Evolutionary conservation across 768 basidiomycete genomes (phyloP), one percentile per base, ranked within the genome.

Genomic region (Astraeus odoratus): DNA sequence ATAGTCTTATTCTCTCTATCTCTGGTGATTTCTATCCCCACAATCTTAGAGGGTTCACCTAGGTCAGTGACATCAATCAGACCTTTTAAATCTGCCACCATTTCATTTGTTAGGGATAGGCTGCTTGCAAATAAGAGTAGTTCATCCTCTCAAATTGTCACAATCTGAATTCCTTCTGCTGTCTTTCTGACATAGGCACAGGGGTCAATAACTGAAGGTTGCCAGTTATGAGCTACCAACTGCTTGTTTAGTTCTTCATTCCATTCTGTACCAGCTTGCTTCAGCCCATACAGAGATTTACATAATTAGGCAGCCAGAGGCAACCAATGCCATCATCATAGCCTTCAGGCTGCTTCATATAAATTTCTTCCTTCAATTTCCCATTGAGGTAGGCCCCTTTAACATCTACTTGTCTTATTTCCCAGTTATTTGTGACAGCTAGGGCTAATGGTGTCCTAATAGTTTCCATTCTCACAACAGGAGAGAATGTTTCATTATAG

Each of bases 111-210:
- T n/a, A n/a, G n/a, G n/a, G n/a, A n/a, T n/a, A n/a, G n/a, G 9
- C 15, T 30, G 6, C 50, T 52, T 2, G 37, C 37, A 23, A 57
- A 50, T 16, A 65, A 31, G 1, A 57, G 30, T 8, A 63, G 39
- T 41, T 65, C 60, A 44, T 67, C 59, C 0, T 64, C 64, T 55
- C 56, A 65, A 3, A 64, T 51, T 3, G 60, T 50, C 1, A 66
- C 41, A 8, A 59, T 57, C 13, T 48, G 47, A 0, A 50, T 39
- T 20, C 40, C 26, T 2, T 47, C 40, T 24, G 39, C 42, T 0
- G 29, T 34, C 9, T 26, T 2, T 35, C 38, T 22, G 30, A 49
- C 24, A 13, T 48, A 48, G 3, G 12, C 3, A 33, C 61, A 61
- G 0, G 46, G 51, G 31, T 67, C 58, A 1, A 54, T 46, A 1